These are phyloP conservation scores for Cladosporium sp. DNA, from an alignment of 2,329 filamentous ascomycete genomes.

Conservation along the genomic window DNA sequence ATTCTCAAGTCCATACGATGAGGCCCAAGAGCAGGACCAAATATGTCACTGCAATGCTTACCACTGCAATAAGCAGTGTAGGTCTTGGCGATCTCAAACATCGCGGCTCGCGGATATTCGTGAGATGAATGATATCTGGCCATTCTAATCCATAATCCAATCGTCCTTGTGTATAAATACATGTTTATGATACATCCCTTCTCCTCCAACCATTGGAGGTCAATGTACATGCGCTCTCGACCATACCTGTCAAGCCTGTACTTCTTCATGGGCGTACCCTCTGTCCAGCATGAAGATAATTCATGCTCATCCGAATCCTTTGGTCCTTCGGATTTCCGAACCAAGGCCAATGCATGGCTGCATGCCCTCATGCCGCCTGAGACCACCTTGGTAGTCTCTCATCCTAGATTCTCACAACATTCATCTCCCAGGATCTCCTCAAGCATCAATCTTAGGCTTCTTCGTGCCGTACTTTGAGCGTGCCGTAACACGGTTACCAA, in stretches of 20 bases:
- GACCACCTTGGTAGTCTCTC: not conserved
- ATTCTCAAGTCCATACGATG: not conserved
- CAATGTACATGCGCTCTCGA: not conserved
- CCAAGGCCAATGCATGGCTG: not conserved
- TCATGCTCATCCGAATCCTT: not conserved
- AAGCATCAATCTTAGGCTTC: constrained; percentile 80
- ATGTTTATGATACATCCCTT: constrained; percentile 4
- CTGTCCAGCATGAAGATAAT: not conserved
- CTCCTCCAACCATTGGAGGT: not conserved
- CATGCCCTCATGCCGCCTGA: not conserved
- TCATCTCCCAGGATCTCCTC: not conserved
- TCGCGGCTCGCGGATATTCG: not conserved
- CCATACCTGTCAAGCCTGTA: not conserved
- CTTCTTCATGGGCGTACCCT: not conserved
- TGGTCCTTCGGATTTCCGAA: no score
- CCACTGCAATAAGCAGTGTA: not conserved
- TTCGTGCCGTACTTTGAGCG: constrained; percentile 98
- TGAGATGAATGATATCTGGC: no score
- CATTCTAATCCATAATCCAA: not conserved
- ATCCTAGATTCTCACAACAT: not conserved
- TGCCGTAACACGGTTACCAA: constrained; percentile 77
- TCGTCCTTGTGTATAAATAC: constrained; percentile 3
- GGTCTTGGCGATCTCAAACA: not conserved
- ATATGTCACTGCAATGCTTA: not conserved
- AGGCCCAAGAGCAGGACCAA: not conserved